Percentiles rank a stretch among this genome's conserved stretches.
These are phyloP conservation scores for Exophiala calicioides DNA, from an alignment of 2,329 filamentous ascomycete species.

Conservation along the genomic window DNA sequence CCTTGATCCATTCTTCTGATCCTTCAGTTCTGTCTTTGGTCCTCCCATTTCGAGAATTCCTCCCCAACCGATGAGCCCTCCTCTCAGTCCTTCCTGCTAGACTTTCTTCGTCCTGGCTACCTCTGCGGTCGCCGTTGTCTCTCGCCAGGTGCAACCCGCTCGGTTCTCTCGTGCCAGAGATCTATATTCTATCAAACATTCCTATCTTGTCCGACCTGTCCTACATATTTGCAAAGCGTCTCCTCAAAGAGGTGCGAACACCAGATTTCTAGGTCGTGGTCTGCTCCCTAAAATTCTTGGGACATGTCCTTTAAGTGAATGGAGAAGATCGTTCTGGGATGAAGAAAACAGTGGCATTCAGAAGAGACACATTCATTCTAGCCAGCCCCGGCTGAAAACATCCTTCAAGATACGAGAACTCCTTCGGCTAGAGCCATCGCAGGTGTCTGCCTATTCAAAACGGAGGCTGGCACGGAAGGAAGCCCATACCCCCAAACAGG, in stretches of 20 bases:
- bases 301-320: background rate
- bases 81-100: conserved; percentile 6
- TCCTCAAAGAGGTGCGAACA: no score
- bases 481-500: background rate
- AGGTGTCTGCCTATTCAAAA: no score
- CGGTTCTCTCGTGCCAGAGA: background rate
- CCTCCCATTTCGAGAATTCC: no score
- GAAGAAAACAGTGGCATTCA: background rate
- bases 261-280: no score
- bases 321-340: background rate
- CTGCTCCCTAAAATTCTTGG: no score
- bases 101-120: conserved; percentile 18
- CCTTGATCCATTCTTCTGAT: no score
- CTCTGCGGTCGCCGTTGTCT: conserved; percentile 4
- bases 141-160: conserved; percentile 6
- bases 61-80: background rate
- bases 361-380: background rate
- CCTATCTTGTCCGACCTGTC: background rate
- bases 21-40: no score
- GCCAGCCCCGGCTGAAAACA: no score
- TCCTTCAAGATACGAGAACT: no score
- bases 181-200: background rate
- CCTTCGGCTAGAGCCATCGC: no score
- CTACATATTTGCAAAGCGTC: no score
- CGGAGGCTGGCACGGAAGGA: background rate